Evolutionary conservation across 2,329 filamentous ascomycete species (phyloP), one percentile per base, ranked within the genome.

Genomic region (Cladosporium sp.): DNA sequence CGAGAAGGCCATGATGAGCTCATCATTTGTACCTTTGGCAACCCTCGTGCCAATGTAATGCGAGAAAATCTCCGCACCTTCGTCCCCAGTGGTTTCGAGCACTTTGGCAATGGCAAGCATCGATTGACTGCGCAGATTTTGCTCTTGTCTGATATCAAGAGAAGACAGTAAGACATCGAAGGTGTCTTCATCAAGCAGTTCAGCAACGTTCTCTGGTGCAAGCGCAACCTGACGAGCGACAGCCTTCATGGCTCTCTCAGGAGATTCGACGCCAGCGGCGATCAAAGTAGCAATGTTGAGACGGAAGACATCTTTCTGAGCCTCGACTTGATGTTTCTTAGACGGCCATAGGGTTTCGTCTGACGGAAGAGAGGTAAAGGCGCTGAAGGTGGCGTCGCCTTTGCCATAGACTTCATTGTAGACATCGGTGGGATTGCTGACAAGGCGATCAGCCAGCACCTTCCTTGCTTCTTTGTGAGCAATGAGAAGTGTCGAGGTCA

Each of bases 1-100:
- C 62, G 93, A 98, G 77, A 97, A 98, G 6, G 93, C 93, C 59
- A 95, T 84, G 64, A 97, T 92, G 70, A 96, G 87, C 77, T 96
- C 92, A 73, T 97, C 93, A 69, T 93, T 91, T 28, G 90, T 94
- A 62, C 89, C 89, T 69, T 89, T 88, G 70, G 85, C 80, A 18
- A 96, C 83, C 62, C 89, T 88, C 18, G 86, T 82, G 63, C 88
- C 88, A 75, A 97, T 91, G 76, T 95, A 94, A 5, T 85, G 85
- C 5, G 86, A 86, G 59, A 97, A 86, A n/a, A 72, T 65, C 29
- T 66, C 64, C 69, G 89, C 85, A 3, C 92, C 92, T 7, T 86
- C 84, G 14, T 93, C 86, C 62, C 88, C 87, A 3, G 91, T 88
- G 31, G 89, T 88, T 76, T 94, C 91, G 67, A 97, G 85, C 73